Evolutionary conservation across 768 basidiomycete genomes (phyloP).

Genomic region (Leccinum barrowsii): DNA sequence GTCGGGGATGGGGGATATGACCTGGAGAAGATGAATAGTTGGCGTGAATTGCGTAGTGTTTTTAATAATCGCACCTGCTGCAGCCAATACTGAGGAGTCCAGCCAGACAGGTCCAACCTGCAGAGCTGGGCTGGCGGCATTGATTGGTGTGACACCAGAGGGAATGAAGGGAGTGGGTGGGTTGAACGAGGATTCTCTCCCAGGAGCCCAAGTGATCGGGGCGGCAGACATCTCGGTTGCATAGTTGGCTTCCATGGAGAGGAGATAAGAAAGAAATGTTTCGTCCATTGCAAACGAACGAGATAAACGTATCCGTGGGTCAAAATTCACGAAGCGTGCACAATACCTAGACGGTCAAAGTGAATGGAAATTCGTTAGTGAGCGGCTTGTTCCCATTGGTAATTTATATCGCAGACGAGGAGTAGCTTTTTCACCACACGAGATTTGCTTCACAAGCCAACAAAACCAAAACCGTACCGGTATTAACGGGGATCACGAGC

Average conservation of each 20-base stretch:
- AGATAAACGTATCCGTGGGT: neutral
- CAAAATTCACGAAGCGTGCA: neutral
- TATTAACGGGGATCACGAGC: neutral
- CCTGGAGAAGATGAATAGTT: neutral
- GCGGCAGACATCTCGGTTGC: neutral
- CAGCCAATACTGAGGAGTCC: neutral
- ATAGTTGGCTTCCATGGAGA: neutral
- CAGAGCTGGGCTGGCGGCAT: neutral
- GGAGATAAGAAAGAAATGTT: neutral
- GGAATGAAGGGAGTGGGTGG: neutral
- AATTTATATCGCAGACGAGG: neutral
- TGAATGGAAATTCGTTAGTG: neutral
- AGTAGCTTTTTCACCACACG: neutral
- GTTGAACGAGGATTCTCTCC: neutral
- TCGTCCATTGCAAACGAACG: conserved; percentile 1
- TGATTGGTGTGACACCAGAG: neutral
- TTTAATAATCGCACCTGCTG: neutral
- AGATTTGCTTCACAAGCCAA: neutral
- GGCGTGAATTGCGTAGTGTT: neutral
- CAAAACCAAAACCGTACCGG: neutral
- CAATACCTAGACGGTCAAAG: neutral
- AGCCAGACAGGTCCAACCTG: neutral
- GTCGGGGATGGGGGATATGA: neutral
- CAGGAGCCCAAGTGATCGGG: neutral
- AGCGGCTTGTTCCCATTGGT: neutral